Conservation (phyloP, 768 basidiomycete species). For the Dictyophora rubrovolvata region DNA sequence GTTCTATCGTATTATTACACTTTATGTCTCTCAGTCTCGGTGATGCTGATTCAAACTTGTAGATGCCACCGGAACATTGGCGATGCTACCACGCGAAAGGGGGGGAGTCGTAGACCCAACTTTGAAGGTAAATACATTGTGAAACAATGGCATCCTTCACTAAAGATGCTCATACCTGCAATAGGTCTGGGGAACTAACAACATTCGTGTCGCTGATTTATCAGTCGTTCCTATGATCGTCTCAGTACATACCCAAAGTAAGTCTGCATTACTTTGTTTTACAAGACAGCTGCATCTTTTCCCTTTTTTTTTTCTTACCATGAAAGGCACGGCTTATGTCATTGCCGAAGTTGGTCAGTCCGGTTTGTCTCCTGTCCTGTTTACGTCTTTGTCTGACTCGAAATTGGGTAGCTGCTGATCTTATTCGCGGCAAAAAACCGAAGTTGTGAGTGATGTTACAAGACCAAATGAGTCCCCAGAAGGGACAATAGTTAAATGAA, state of each 20-base stretch:
- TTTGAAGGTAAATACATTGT: slow-evolving; percentile 27
- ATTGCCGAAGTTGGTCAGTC: not conserved
- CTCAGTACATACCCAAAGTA: not conserved
- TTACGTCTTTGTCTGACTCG: too few relatives aligned
- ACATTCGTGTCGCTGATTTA: slow-evolving; percentile 48
- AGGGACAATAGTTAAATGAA: too few relatives aligned
- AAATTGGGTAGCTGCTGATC: not conserved
- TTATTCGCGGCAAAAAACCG: not conserved
- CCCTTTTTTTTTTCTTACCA: not conserved
- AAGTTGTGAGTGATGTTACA: not conserved
- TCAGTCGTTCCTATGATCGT: slow-evolving; percentile 40
- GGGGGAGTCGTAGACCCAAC: slow-evolving; percentile 53
- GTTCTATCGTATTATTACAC: not conserved
- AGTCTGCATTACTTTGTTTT: not conserved
- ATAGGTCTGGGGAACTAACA: slow-evolving; percentile 42
- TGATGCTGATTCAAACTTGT: not conserved
- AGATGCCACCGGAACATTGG: slow-evolving; percentile 39
- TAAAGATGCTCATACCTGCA: not conserved
- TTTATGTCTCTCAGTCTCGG: not conserved
- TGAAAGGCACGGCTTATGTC: not conserved
- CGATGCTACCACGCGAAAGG: slow-evolving; percentile 52
- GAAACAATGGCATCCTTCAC: too few relatives aligned
- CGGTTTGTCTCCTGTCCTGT: not conserved
- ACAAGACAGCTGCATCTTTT: not conserved
- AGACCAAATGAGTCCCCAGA: too few relatives aligned